phyloP scores from a whole-genome alignment of 202 grass and related monocot species.

The Dendrocalamus latiflorus region DNA sequence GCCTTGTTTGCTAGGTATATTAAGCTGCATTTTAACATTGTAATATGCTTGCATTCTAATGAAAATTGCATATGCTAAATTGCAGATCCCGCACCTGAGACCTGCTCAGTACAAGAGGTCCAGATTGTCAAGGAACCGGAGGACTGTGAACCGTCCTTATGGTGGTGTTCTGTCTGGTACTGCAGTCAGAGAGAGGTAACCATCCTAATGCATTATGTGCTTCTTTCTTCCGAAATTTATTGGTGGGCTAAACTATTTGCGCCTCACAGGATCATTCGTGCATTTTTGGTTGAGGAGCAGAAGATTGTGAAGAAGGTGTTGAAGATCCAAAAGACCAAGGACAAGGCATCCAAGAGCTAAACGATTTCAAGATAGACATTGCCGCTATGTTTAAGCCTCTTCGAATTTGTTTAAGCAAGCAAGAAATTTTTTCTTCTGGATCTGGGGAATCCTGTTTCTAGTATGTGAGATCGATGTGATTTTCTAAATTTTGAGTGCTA shows the following conservation, averaged over 20 bases:
- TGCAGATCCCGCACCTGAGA: slow-evolving; percentile 78
- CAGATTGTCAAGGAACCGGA: slow-evolving; percentile 63
- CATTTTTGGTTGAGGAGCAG: slow-evolving; percentile 79
- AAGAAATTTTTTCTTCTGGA: slow-evolving; percentile 6
- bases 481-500: slow-evolving; percentile 28
- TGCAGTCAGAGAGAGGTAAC: slow-evolving; percentile 79
- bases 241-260: neutral
- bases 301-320: slow-evolving; percentile 95
- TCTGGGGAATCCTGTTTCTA: slow-evolving; percentile 13
- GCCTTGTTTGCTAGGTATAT: neutral
- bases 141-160: slow-evolving; percentile 77
- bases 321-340: slow-evolving; percentile 84
- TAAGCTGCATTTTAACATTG: neutral
- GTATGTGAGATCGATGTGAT: slow-evolving; percentile 16
- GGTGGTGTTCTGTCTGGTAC: slow-evolving; percentile 77
- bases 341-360: slow-evolving; percentile 70
- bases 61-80: neutral
- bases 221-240: neutral
- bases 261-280: slow-evolving; percentile 57
- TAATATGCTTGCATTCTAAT: neutral
- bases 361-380: neutral
- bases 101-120: slow-evolving; percentile 84
- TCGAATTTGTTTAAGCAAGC: slow-evolving; percentile 24
- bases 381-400: slow-evolving; percentile 9
- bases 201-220: neutral